These are phyloP conservation scores for Xanthoparmelia taractica DNA, from an alignment of 495 filamentous ascomycete species.

Conservation along the genomic window DNA sequence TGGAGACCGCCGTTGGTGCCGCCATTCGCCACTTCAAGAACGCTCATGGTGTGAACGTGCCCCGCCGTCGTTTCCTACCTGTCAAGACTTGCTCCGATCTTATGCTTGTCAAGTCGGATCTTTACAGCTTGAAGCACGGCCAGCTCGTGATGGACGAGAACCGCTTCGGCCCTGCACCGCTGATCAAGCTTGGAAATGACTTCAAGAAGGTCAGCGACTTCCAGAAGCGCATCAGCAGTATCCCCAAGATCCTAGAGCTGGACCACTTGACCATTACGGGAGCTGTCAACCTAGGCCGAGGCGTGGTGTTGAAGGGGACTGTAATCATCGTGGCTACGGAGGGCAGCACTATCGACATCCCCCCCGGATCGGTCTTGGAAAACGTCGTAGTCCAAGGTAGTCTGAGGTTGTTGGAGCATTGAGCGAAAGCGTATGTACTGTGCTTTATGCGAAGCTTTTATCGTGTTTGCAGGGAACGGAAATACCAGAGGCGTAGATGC, in stretches of 20 bases:
- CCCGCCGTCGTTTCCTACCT: slow-evolving; percentile 92
- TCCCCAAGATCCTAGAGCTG: slow-evolving; percentile 95
- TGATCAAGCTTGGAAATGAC: slow-evolving; percentile 97
- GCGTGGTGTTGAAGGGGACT: slow-evolving; percentile 95
- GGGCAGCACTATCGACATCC: slow-evolving; percentile 95
- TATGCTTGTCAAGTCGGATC: slow-evolving; percentile 99
- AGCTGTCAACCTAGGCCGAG: slow-evolving; percentile 89
- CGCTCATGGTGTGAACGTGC: slow-evolving; percentile 98
- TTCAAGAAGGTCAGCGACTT: slow-evolving; percentile 99
- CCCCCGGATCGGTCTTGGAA: slow-evolving; percentile 90
- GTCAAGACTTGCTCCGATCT: slow-evolving; percentile 99
- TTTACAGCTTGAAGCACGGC: slow-evolving; percentile 99
- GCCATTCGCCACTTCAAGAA: slow-evolving; percentile 98
- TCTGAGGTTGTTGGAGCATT: slow-evolving; percentile 90
- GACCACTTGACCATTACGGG: slow-evolving; percentile 97
- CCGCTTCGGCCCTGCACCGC: slow-evolving; percentile 94
- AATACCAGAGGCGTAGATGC: background rate
- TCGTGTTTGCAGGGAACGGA: background rate
- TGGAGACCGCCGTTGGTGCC: slow-evolving; percentile 97
- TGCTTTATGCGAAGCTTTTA: background rate
- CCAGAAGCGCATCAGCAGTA: slow-evolving; percentile 92
- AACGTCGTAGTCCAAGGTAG: slow-evolving; percentile 99
- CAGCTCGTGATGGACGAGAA: slow-evolving; percentile 92
- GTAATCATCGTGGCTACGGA: slow-evolving; percentile 99
- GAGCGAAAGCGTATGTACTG: slow-evolving; percentile 28